Base-by-base conservation (phyloP, 1,284 basidiomycete genomes). In the Marasmius fiardii region DNA sequence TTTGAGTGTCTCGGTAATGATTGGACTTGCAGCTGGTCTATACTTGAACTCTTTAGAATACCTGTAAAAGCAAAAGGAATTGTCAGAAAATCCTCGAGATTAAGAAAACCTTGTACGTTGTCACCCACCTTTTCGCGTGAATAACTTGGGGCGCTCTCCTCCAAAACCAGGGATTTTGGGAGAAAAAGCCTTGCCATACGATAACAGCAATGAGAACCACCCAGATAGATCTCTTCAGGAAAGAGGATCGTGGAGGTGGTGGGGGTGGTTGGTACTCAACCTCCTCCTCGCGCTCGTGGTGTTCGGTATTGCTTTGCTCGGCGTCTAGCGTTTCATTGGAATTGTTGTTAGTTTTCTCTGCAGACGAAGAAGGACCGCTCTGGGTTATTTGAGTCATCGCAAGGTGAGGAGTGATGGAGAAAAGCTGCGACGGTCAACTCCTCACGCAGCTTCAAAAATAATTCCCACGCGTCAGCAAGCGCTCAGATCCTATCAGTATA, bases 31-130 rank as follows among this genome's bases (percentile, higher is more conserved):
- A 18, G 85, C 85, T 1, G 86, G 86, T 56, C 86, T 72, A 64
- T 75, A 87, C 65, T 82, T 85, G 68, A 75, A 75, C 47, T 86
- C 80, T 57, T 82, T 79, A 24, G 85, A 87, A 63, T 87, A 88
- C 60, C 85, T 87, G 43, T 10, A 51, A 16, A n/a, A 41, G 56
- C 35, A 24, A 18, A 51, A 21, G 4, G 21, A n/a, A 31, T 11
- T 26, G 33, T 7, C 26, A 10, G 2, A 23, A 18, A 21, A n/a
- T n/a, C n/a, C n/a, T n/a, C n/a, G n/a, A n/a, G n/a, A n/a, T n/a
- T 44, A 20, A 51, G 20, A 48, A n/a, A 52, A 33, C 47, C 18
- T n/a, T n/a, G n/a, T n/a, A n/a, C 14, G 34, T 18, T 18, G 33
- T 28, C 28, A 43, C 73, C 35, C 53, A 83, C 81, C 81, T 74